A percentile compares a stretch with the other conserved stretches of the same genome.
phyloP scores from a whole-genome alignment of 1,284 basidiomycete species.

The Boletus semigastroideus region DNA sequence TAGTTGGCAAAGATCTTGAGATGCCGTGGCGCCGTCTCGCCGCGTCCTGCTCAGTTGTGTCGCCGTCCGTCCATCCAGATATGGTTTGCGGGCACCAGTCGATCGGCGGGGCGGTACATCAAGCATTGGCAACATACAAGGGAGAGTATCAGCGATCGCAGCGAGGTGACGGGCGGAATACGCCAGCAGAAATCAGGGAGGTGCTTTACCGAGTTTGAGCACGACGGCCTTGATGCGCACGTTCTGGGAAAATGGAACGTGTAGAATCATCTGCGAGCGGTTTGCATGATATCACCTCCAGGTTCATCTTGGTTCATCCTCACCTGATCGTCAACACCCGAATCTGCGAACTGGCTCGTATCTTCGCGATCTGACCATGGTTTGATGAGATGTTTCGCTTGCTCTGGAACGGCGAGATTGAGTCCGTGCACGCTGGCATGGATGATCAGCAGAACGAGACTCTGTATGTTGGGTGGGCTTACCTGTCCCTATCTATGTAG shows the following conservation, averaged over 20 bases:
- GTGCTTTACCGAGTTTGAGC: constrained; percentile 62
- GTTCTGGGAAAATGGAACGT: constrained; percentile 76
- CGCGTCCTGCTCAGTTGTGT: constrained; percentile 50
- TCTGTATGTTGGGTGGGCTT: constrained; percentile 22
- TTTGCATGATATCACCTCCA: constrained; percentile 8
- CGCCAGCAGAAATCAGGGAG: constrained; percentile 2
- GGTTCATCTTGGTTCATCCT: constrained; percentile 16
- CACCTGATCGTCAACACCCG: constrained; percentile 79
- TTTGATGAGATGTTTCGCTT: constrained; percentile 73
- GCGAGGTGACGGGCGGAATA: constrained; percentile 5
- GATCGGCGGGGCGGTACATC: constrained; percentile 9
- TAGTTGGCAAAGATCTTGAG: constrained; percentile 70
- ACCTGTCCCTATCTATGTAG: constrained; percentile 73
- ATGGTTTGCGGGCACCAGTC: constrained; percentile 3
- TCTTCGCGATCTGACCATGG: constrained; percentile 78
- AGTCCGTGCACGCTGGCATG: constrained; percentile 69
- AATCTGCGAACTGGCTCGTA: constrained; percentile 61
- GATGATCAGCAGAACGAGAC: constrained; percentile 5
- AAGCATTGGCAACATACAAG: constrained; percentile 7
- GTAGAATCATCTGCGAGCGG: constrained; percentile 63
- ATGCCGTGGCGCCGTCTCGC: constrained; percentile 64
- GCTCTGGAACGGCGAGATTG: constrained; percentile 73
- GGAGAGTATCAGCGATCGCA: constrained; percentile 9
- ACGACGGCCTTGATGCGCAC: constrained; percentile 72
- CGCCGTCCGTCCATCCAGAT: constrained; percentile 5